phyloP scores from a whole-genome alignment of 768 basidiomycete genomes.

The Amanita pseudoporphyria region DNA sequence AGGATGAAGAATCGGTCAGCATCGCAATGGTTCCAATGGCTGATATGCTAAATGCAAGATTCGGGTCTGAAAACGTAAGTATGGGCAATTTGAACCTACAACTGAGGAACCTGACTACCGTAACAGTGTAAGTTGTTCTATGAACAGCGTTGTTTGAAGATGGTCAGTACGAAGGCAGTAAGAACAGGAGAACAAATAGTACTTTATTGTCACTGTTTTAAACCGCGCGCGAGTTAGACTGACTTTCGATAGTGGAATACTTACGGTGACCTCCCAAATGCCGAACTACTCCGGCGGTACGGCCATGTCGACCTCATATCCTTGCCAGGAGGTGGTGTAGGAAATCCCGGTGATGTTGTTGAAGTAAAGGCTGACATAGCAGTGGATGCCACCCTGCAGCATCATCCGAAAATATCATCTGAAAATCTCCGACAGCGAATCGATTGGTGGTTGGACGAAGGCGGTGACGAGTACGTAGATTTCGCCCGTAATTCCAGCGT shows the following conservation, averaged over 20 bases:
- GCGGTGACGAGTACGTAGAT: constrained; percentile 72
- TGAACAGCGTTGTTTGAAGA: constrained; percentile 59
- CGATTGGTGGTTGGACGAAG: constrained; percentile 91
- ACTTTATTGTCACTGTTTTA: constrained; percentile 18
- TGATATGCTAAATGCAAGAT: constrained; percentile 90
- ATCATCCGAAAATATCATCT: constrained; percentile 12
- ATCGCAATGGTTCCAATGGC: constrained; percentile 95
- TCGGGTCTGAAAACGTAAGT: constrained; percentile 75
- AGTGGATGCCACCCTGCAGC: constrained; percentile 29
- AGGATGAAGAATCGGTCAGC: constrained; percentile 37
- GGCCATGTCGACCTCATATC: constrained; percentile 82
- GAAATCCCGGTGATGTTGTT: constrained; percentile 75
- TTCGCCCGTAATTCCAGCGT: not conserved
- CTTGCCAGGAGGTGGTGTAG: constrained; percentile 35
- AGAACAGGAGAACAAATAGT: constrained; percentile 82
- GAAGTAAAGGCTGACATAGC: constrained; percentile 69
- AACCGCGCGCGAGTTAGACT: constrained; percentile 7
- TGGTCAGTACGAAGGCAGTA: constrained; percentile 75
- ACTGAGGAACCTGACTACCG: not conserved
- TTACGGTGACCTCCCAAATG: constrained; percentile 88
- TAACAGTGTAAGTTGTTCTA: constrained; percentile 79
- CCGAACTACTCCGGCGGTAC: constrained; percentile 88
- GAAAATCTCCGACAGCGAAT: constrained; percentile 47
- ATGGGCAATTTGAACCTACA: not conserved
- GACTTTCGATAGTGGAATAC: constrained; percentile 71